phyloP scores from a whole-genome alignment of 2,329 filamentous ascomycete species.

The Penicillium sp. region DNA sequence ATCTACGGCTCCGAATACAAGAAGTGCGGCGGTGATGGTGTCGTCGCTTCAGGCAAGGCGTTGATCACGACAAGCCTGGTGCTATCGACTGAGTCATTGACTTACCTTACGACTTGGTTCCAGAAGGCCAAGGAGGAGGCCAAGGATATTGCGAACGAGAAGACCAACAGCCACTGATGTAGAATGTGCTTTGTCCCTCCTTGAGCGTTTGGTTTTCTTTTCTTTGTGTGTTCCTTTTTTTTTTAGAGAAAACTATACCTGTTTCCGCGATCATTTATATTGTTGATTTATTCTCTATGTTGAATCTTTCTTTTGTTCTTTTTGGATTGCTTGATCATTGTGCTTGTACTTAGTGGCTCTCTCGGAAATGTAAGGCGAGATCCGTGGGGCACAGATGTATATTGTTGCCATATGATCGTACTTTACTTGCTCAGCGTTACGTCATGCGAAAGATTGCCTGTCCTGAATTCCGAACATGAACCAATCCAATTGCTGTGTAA shows the following conservation, averaged over 20 bases:
- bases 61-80: constrained; percentile 70
- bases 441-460: not conserved
- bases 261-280: constrained; percentile 11
- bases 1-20: constrained; percentile 54
- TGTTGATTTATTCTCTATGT: constrained; percentile 5
- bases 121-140: constrained; percentile 67
- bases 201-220: constrained; percentile 17
- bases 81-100: constrained; percentile 68
- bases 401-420: not conserved
- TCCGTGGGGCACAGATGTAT: not conserved
- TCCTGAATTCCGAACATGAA: not conserved
- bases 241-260: constrained; percentile 36
- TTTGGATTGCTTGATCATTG: not conserved
- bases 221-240: constrained; percentile 17
- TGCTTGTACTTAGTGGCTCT: not conserved
- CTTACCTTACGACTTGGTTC: constrained; percentile 65
- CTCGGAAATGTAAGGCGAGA: not conserved
- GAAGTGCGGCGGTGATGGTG: constrained; percentile 60
- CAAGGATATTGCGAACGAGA: constrained; percentile 62
- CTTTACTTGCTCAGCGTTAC: constrained; percentile 1
- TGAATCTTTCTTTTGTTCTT: not conserved
- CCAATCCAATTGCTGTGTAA: not conserved
- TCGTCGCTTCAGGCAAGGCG: constrained; percentile 74
- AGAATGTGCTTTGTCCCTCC: constrained; percentile 10
- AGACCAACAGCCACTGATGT: constrained; percentile 40